Base-by-base conservation (phyloP, 2,329 filamentous ascomycete species). In the Phialophora verrucosa region DNA sequence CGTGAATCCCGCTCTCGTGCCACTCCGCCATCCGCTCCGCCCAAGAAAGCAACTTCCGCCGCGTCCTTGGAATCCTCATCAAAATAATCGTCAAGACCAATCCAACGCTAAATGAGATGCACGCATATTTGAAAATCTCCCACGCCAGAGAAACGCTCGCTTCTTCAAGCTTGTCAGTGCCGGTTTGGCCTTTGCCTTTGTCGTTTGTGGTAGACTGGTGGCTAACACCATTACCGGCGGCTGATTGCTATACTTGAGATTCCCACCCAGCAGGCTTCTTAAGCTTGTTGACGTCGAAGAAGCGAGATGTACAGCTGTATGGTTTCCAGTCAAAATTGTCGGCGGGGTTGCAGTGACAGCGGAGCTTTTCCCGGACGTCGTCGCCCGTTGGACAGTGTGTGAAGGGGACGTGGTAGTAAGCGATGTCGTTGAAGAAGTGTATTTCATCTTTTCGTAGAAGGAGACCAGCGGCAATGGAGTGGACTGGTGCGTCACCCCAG, bases 291-390 rank as follows among this genome's bases (percentile, higher is more conserved):
- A 93, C 79, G 54, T 97, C 91, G 77, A 91, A 98, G 83, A 86
- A 99, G 73, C 90, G 88, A 38, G 91, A 87, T 60, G 94, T 97
- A 83, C 93, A 98, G 78, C 92, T 97, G 78, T 97, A 98, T 60
- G 91, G 91, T 80, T 97, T 97, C 96, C 96, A 99, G 81, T 99
- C 95, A 84, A 99, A 99, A 83, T 99, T 99, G 67, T 98, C 91
- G 75, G 90, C 89, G 7, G 95, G 94, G 76, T 99, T 93, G 82
- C 95, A 99, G 79, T 93, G 90, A 49, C 95, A 99, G 77, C 91
- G 93, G 72, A 94, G 87, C 72, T 97, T 90, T 63, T 93, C 79
- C 71, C 93, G 88, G 62, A 86, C 88, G 81, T 97, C 86, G 80
- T 98, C 92, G 62, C 90, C 91, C 0, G 93, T 97, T 2, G 95